These are phyloP conservation scores for Malus hybrid DNA, from an alignment of 331 rosid species.

Conservation along the genomic window DNA sequence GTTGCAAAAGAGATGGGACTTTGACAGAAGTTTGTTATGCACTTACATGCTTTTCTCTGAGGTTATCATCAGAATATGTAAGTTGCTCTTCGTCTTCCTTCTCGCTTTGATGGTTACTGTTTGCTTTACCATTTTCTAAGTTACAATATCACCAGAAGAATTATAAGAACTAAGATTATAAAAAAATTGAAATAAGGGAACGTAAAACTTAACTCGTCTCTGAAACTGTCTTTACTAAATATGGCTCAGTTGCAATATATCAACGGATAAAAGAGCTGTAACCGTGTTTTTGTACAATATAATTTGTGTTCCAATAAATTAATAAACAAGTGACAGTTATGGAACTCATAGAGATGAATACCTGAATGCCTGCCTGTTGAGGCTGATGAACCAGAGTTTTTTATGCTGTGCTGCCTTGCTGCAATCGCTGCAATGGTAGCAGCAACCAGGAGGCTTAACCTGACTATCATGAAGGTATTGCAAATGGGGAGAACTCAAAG, in stretches of 20 bases:
- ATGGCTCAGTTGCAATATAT: not conserved
- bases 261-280: not conserved
- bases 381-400: constrained; percentile 21
- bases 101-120: constrained; percentile 22
- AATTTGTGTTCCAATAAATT: not conserved
- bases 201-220: not conserved
- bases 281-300: not conserved
- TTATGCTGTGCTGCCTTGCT: constrained; percentile 54
- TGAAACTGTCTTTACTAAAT: not conserved
- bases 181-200: not conserved
- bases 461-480: constrained; percentile 62
- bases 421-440: constrained; percentile 87
- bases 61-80: constrained; percentile 36
- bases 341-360: constrained; percentile 15
- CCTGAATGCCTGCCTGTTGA: constrained; percentile 32
- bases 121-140: constrained; percentile 52
- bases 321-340: not conserved
- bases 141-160: constrained; percentile 13
- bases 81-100: constrained; percentile 37
- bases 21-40: constrained; percentile 2
- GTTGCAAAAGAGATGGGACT: not conserved
- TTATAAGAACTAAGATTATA: not conserved
- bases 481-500: constrained; percentile 23
- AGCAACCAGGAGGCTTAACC: constrained; percentile 81
- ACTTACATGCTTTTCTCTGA: constrained; percentile 52